Evolutionary conservation across 73 alveolate species (phyloP).

Genomic region (Tetrahymena thermophila): DNA sequence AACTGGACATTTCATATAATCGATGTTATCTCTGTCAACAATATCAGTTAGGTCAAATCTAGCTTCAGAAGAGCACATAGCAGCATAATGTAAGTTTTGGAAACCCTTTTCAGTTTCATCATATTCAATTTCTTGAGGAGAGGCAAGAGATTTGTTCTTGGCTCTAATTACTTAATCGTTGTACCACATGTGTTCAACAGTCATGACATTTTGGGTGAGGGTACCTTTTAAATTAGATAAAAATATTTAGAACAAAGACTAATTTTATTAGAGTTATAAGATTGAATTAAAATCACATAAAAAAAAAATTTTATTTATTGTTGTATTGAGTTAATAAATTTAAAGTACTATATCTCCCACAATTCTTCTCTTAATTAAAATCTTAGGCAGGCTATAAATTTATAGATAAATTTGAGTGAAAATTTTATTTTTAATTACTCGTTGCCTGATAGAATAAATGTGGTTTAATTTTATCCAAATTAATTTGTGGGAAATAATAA

Average conservation of each 20-base stretch:
- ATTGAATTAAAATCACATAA: too few relatives aligned
- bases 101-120: slow-evolving; percentile 41
- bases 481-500: slow-evolving; percentile 22
- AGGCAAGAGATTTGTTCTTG: slow-evolving; percentile 60
- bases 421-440: background rate
- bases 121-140: slow-evolving; percentile 44
- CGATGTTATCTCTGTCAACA: slow-evolving; percentile 4
- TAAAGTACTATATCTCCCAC: background rate
- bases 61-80: slow-evolving; percentile 44
- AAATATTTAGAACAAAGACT: background rate
- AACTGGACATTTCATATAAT: slow-evolving; percentile 39
- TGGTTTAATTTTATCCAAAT: slow-evolving; percentile 61
- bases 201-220: slow-evolving; percentile 73
- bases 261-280: background rate
- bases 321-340: too few relatives aligned
- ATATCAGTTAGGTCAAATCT: slow-evolving; percentile 15
- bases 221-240: slow-evolving; percentile 15
- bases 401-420: background rate
- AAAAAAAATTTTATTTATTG: background rate
- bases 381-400: background rate
- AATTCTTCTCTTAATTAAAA: background rate
- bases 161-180: slow-evolving; percentile 80
- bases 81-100: slow-evolving; percentile 37
- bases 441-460: slow-evolving; percentile 18
- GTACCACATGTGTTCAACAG: slow-evolving; percentile 79